Conservation (phyloP, 1,284 basidiomycete species). For the Papiliotrema laurentii region DNA sequence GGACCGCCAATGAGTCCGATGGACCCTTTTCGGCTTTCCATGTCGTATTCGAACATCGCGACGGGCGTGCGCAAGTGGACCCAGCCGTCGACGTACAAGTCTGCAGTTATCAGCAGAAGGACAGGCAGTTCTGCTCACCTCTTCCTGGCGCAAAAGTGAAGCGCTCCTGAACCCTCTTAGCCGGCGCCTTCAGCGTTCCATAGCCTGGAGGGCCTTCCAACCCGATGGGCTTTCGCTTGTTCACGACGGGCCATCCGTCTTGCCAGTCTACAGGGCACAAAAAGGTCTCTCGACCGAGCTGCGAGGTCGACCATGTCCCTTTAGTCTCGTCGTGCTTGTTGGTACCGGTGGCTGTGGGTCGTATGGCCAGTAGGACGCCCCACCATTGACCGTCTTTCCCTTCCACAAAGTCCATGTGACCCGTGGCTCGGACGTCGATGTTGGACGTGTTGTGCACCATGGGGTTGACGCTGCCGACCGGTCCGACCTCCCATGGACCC, state of each 20-base stretch:
- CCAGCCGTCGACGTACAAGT: slow-evolving; percentile 8
- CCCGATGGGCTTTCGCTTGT: slow-evolving; percentile 6
- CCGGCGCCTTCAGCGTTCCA: not conserved
- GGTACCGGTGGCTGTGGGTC: not conserved
- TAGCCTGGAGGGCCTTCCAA: not conserved
- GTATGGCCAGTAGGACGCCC: slow-evolving; percentile 19
- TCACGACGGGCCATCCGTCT: slow-evolving; percentile 23
- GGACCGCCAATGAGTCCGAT: not conserved
- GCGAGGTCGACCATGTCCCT: not conserved
- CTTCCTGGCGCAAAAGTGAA: not conserved
- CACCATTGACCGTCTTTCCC: slow-evolving; percentile 19
- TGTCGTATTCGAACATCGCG: not conserved
- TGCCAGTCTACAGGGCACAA: slow-evolving; percentile 17
- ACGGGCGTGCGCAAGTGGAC: slow-evolving; percentile 15
- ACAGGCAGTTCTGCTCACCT: not conserved
- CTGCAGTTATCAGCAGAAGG: not conserved
- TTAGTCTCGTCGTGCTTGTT: not conserved
- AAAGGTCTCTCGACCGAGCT: slow-evolving; percentile 19
- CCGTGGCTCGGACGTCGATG: slow-evolving; percentile 8
- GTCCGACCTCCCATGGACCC: slow-evolving; percentile 6
- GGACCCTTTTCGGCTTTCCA: not conserved
- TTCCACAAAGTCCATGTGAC: slow-evolving; percentile 26
- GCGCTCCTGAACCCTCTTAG: not conserved
- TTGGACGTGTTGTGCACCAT: slow-evolving; percentile 16
- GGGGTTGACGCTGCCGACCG: slow-evolving; percentile 7